Conservation (phyloP, 1,284 basidiomycete genomes). For the Cutaneotrichosporon sp. region DNA sequence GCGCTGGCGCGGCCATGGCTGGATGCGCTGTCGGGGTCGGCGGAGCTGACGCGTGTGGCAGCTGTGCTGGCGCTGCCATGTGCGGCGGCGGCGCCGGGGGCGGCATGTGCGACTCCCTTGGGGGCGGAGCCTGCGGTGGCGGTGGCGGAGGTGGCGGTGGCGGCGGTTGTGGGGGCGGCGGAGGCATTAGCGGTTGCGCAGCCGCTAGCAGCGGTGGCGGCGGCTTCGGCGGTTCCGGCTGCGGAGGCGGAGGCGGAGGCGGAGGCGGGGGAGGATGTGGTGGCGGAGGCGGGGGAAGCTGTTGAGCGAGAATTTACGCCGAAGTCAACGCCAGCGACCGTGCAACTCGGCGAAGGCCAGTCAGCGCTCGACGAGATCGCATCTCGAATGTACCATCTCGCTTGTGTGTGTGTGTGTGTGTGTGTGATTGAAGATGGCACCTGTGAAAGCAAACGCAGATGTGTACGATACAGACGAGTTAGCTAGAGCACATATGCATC, state of each 20-base stretch:
- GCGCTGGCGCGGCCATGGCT: not conserved
- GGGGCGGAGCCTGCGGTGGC: not conserved
- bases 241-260: not conserved
- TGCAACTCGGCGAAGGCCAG: too few species aligned
- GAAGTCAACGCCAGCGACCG: too few species aligned
- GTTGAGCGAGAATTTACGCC: not conserved
- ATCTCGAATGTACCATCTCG: too few species aligned
- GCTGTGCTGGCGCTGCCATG: not conserved
- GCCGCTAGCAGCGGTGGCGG: slow-evolving; percentile 1
- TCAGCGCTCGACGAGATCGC: too few species aligned
- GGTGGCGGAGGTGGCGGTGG: not conserved
- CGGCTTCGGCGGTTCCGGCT: not conserved
- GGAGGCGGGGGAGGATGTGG: not conserved
- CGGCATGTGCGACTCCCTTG: not conserved
- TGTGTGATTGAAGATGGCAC: too few species aligned
- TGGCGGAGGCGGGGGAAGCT: not conserved
- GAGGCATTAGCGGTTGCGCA: not conserved
- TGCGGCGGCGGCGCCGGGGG: not conserved
- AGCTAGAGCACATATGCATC: too few species aligned
- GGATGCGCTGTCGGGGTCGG: not conserved
- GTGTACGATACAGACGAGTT: too few species aligned
- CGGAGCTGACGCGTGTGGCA: not conserved
- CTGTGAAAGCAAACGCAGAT: too few species aligned
- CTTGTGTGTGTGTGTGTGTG: too few species aligned
- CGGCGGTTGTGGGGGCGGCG: not conserved